Evolutionary conservation across 305 asterid genomes (phyloP).

Genomic region (Ajuga reptans): DNA sequence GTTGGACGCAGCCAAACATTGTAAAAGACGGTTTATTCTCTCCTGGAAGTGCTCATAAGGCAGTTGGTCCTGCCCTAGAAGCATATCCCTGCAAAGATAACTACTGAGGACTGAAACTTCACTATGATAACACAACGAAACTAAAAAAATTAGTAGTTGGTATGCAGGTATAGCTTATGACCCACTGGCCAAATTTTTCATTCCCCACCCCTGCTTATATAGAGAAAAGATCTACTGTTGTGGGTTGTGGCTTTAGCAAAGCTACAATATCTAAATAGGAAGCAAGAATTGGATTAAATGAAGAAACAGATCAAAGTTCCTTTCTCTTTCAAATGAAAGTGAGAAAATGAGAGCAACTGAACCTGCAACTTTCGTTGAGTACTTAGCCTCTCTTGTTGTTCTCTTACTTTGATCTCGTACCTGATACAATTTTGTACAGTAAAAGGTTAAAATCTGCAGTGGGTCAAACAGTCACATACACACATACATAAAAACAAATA

Average conservation of each 20-base stretch:
- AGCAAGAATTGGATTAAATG: conserved; percentile 6
- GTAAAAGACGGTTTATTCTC: background rate
- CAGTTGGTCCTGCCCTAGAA: background rate
- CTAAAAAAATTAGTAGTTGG: background rate
- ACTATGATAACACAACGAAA: background rate
- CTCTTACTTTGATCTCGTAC: conserved; percentile 87
- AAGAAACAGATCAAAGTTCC: conserved; percentile 3
- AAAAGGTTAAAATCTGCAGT: conserved; percentile 10
- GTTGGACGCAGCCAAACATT: background rate
- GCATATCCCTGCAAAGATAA: background rate
- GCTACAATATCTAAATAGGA: background rate
- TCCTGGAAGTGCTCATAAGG: background rate
- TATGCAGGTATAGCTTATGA: background rate
- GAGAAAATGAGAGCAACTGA: conserved; percentile 16
- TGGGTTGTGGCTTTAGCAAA: background rate
- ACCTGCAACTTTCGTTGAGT: conserved; percentile 86
- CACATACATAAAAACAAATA: background rate
- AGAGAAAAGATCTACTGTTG: too few species aligned
- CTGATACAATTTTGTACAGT: conserved; percentile 37
- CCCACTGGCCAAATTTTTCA: background rate
- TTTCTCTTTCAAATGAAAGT: background rate
- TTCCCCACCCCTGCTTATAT: too few species aligned
- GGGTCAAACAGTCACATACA: background rate
- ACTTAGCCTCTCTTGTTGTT: conserved; percentile 76
- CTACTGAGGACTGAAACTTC: background rate